Base-by-base conservation (phyloP, 2,329 filamentous ascomycete genomes). In the Raffaelea albimanens region DNA sequence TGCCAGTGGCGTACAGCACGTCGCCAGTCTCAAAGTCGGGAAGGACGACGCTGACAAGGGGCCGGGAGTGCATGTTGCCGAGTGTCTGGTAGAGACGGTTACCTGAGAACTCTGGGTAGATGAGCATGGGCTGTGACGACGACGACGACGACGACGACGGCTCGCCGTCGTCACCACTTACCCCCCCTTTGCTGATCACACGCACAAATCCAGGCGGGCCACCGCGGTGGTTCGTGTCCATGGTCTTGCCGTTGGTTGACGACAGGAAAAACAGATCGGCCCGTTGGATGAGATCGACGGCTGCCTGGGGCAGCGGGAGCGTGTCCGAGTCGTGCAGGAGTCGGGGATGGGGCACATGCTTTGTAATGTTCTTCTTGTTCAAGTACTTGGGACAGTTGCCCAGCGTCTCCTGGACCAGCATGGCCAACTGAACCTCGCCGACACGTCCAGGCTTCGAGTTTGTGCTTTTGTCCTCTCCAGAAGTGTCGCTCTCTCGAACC, bases 351-450 rank as follows among this genome's bases (percentile, higher is more conserved):
- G 83, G 73, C 0, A 69, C 51, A 40, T 75, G 72, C 5, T 75
- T 71, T 2, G 64, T 59, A 36, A 94, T 78, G 2, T 68, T 67
- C 59, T 85, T 89, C 57, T 78, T 79, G 62, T 91, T 93, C 31
- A 95, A 61, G 57, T 95, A 95, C 63, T 95, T 95, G 2, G 88
- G 87, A 57, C 87, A 94, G 56, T 93, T 94, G 0, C 86, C 82
- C 67, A 94, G 58, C 54, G 80, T 85, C 62, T 86, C 82, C 29
- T 83, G 75, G 48, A 94, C 79, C 38, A 75, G 74, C 40, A 88
- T 69, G 14, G 83, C 80, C 33, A 91, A 65, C 61, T 76, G 71
- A 40, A 72, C 56, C 5, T 66, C 61, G 8, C 55, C 60, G 5
- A 58, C 58, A 3, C 57, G 59, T 13, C 51, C 58, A 5, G 52